Conservation (phyloP, 345 rosid genomes). For the Boechera stricta region DNA sequence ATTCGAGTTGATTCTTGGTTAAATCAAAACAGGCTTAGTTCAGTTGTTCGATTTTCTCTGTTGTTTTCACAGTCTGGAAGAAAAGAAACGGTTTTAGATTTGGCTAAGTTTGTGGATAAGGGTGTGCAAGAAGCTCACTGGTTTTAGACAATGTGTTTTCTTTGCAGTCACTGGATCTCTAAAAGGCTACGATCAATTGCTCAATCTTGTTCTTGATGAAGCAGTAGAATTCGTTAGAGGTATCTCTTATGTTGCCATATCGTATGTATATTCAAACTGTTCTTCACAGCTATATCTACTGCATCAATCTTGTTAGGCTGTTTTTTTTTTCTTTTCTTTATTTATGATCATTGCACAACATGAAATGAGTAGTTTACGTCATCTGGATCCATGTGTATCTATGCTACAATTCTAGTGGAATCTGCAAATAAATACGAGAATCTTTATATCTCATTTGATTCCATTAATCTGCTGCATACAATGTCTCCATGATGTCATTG, state of each 20-base stretch:
- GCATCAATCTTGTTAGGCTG: neutral
- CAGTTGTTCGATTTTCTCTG: neutral
- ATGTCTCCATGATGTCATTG: neutral
- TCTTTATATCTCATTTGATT: neutral
- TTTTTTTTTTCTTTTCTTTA: neutral
- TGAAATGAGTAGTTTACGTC: neutral
- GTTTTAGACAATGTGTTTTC: conserved; percentile 68
- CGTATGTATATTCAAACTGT: neutral
- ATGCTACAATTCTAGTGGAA: conserved; percentile 15
- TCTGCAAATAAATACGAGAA: neutral
- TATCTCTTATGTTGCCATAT: conserved; percentile 40
- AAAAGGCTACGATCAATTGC: conserved; percentile 92
- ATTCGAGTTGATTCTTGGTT: neutral
- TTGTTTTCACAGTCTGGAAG: conserved; percentile 72
- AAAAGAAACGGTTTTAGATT: conserved; percentile 93
- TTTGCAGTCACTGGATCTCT: conserved; percentile 88
- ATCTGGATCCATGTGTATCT: conserved; percentile 12
- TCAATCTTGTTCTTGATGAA: conserved; percentile 94
- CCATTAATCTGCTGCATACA: neutral
- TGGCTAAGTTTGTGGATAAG: conserved; percentile 97
- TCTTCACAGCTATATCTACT: neutral
- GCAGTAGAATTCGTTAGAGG: conserved; percentile 89
- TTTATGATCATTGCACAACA: too few relatives aligned
- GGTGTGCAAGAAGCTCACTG: conserved; percentile 98
- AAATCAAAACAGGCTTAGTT: neutral